Evolutionary conservation across 176 grass and related monocot species (phyloP), one percentile per base, ranked within the genome.

Genomic region (Oryza nivara): DNA sequence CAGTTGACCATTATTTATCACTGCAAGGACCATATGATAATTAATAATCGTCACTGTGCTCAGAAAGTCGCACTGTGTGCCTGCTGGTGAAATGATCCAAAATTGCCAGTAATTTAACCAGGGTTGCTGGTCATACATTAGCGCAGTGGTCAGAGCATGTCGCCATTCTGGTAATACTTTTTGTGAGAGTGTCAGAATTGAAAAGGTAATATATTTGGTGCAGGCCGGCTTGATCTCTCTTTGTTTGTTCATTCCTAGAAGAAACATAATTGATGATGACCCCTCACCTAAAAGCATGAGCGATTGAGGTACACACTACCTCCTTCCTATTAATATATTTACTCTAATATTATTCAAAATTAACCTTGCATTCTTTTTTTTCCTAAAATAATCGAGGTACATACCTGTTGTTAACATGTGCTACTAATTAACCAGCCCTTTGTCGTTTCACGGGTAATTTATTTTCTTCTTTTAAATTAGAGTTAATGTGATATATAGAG

Each of bases 241-340:
- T 67, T 45, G n/a, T 78, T 78, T 77, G 86, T 74, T 88, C 60
- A 85, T 68, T 28, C 79, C 23, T 35, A 47, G 40, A 92, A 86
- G 90, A 88, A 88, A 88, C 58, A 86, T 81, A 49, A 68, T 46
- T 64, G 90, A 88, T 12, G 73, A 74, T 15, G 86, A 88, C 86
- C 10, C 76, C 38, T 58, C 72, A 91, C 82, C 90, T 82, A 84
- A 74, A 80, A 85, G 49, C 54, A 85, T 66, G 23, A 84, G 80
- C 22, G 20, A 77, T 76, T 34, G 3, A 73, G 56, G 22, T 65
- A 74, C 12, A 1, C 30, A 69, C 35, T 41, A 26, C 54, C 14
- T 63, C 58, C 52, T 63, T 63, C 54, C 54, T 23, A 23, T 56
- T 19, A 20, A 19, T 36, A 16, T 58, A 20, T 58, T 58, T 58